Evolutionary conservation across 345 rosid species (phyloP).

Genomic region (Eucalyptus virginea): DNA sequence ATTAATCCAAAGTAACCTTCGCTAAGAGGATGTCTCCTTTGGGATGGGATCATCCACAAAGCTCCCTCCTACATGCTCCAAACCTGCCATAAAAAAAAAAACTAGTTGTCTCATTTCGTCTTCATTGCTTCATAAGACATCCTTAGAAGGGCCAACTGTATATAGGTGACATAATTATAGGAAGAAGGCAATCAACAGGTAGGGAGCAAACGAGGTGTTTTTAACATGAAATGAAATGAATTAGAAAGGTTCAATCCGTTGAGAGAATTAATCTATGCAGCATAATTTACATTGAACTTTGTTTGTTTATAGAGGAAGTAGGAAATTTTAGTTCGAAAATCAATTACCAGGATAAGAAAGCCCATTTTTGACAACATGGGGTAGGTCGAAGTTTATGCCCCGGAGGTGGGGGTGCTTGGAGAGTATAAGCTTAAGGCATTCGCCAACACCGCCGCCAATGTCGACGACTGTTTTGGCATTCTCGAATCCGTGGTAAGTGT

Average conservation of each 20-base stretch:
- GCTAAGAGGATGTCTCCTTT: slow-evolving; percentile 2
- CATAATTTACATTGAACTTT: not conserved
- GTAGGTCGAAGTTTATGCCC: slow-evolving; percentile 18
- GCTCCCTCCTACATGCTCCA: slow-evolving; percentile 9
- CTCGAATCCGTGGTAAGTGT: slow-evolving; percentile 9
- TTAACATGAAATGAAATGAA: not conserved
- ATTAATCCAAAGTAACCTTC: not conserved
- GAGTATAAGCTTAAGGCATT: not conserved
- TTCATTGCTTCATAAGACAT: too few species aligned
- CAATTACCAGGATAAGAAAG: slow-evolving; percentile 11
- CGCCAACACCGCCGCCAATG: slow-evolving; percentile 16
- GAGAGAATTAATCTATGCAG: not conserved
- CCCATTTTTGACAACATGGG: slow-evolving; percentile 8
- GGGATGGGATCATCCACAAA: slow-evolving; percentile 2
- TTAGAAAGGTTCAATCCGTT: not conserved
- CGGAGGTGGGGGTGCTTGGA: slow-evolving; percentile 7
- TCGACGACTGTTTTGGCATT: slow-evolving; percentile 4
- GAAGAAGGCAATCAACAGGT: not conserved
- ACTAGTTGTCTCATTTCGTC: too few species aligned
- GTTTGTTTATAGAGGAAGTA: not conserved
- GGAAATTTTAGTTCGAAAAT: not conserved
- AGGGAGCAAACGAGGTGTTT: not conserved
- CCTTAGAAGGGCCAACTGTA: not conserved
- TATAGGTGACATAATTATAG: not conserved
- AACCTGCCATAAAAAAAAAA: not conserved